phyloP scores from a whole-genome alignment of 1,284 basidiomycete species.

The Sporisorium sorghi region DNA sequence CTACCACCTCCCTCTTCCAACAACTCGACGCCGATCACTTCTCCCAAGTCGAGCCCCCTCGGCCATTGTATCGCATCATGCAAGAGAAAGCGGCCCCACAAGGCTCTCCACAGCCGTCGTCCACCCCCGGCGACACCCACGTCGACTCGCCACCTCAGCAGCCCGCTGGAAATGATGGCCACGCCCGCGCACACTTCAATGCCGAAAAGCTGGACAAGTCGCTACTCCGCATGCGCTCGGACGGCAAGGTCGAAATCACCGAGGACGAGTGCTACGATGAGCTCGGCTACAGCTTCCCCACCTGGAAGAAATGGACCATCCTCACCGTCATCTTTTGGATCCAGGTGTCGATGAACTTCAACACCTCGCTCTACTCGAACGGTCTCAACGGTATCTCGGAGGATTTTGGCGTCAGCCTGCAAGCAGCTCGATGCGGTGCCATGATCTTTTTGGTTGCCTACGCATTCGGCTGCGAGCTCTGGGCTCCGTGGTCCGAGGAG shows the following conservation, averaged over 20 bases:
- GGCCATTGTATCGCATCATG: conserved; percentile 8
- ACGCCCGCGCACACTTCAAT: conserved; percentile 37
- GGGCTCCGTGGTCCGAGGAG: conserved; percentile 69
- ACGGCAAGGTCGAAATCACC: conserved; percentile 50
- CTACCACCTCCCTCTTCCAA: neutral
- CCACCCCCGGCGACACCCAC: conserved; percentile 21
- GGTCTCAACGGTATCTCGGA: conserved; percentile 59
- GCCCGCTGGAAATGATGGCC: conserved; percentile 15
- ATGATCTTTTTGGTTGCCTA: conserved; percentile 71
- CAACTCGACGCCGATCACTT: neutral
- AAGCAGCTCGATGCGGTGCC: conserved; percentile 67
- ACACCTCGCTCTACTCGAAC: conserved; percentile 69
- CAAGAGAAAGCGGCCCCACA: conserved; percentile 20
- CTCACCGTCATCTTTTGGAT: conserved; percentile 70
- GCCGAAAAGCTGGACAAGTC: conserved; percentile 49
- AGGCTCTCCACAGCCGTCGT: conserved; percentile 18
- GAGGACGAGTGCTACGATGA: conserved; percentile 50
- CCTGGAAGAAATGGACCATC: conserved; percentile 69
- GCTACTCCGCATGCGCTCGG: conserved; percentile 36
- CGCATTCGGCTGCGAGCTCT: conserved; percentile 68
- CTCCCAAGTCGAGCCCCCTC: neutral
- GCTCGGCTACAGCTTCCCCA: conserved; percentile 60
- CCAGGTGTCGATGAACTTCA: conserved; percentile 70
- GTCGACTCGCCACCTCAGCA: conserved; percentile 17
- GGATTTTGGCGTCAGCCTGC: conserved; percentile 68